These are phyloP conservation scores for Leonotis leonurus DNA, from an alignment of 257 asterid species.

Conservation along the genomic window DNA sequence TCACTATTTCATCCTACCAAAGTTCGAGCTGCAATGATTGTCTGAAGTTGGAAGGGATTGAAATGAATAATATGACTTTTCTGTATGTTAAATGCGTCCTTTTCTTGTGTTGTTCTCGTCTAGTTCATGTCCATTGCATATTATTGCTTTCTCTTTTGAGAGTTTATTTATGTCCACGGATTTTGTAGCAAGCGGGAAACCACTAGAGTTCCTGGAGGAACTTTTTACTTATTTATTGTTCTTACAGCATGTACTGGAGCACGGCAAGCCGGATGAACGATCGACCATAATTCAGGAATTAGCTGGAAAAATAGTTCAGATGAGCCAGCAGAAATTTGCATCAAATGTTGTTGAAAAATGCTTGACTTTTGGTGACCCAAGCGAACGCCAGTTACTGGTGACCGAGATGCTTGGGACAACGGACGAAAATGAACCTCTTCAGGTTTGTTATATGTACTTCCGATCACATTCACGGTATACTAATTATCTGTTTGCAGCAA, in stretches of 20 bases:
- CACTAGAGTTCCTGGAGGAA: background rate
- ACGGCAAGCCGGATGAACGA: conserved; percentile 89
- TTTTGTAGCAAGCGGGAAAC: too few species aligned
- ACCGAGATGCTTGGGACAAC: conserved; percentile 98
- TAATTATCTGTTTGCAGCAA: background rate
- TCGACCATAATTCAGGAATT: conserved; percentile 73
- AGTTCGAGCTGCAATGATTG: too few species aligned
- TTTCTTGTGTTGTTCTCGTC: background rate
- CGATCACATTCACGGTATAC: too few species aligned
- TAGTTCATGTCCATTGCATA: background rate
- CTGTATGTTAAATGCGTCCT: background rate
- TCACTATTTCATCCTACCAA: too few species aligned
- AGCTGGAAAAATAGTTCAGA: conserved; percentile 88
- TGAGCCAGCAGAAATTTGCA: conserved; percentile 99
- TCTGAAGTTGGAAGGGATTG: too few species aligned
- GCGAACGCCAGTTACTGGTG: conserved; percentile 73
- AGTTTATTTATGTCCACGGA: too few species aligned
- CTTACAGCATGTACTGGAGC: conserved; percentile 74
- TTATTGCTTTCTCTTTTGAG: background rate
- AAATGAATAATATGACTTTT: background rate
- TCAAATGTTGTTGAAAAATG: conserved; percentile 96
- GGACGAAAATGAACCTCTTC: conserved; percentile 98
- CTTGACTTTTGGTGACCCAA: conserved; percentile 72
- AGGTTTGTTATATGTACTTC: too few species aligned
- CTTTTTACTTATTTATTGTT: conserved; percentile 12